phyloP scores from a whole-genome alignment of 306 rosid genomes.

The Castanopsis chinensis region DNA sequence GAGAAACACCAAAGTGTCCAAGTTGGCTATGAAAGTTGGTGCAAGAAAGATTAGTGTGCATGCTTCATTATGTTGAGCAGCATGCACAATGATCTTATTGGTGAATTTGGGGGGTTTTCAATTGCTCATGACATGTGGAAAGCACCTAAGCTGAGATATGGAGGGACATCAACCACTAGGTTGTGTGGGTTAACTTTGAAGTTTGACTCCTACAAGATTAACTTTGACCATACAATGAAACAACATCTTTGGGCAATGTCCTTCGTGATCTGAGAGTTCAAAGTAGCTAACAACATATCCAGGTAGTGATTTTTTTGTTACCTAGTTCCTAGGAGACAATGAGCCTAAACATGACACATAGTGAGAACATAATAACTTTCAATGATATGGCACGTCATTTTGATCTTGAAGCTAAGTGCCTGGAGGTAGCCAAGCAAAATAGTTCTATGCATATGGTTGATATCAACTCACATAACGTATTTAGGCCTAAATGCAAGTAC shows the following conservation, averaged over 20 bases:
- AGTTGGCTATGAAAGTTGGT: not conserved
- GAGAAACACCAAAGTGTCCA: not conserved
- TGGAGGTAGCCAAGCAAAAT: not conserved
- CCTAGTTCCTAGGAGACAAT: not conserved
- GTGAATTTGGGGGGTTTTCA: not conserved
- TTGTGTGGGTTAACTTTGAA: not conserved
- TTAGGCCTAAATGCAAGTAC: not conserved
- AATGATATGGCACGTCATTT: not conserved
- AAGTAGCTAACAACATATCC: not conserved
- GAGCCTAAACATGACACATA: not conserved
- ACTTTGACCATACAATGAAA: not conserved
- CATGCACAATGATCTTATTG: not conserved
- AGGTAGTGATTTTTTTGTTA: not conserved
- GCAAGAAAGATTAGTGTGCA: not conserved
- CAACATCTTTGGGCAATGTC: not conserved
- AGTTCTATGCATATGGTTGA: not conserved
- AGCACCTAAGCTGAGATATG: not conserved
- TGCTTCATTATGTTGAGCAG: not conserved
- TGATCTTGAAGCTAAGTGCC: not conserved
- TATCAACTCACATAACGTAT: not conserved
- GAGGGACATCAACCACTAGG: not conserved
- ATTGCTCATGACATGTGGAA: not conserved
- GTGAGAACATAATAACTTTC: not conserved
- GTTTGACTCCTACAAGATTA: not conserved
- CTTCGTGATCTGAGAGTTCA: not conserved